Base-by-base conservation (phyloP, 106 monocot genomes). In the Posidonia australis region DNA sequence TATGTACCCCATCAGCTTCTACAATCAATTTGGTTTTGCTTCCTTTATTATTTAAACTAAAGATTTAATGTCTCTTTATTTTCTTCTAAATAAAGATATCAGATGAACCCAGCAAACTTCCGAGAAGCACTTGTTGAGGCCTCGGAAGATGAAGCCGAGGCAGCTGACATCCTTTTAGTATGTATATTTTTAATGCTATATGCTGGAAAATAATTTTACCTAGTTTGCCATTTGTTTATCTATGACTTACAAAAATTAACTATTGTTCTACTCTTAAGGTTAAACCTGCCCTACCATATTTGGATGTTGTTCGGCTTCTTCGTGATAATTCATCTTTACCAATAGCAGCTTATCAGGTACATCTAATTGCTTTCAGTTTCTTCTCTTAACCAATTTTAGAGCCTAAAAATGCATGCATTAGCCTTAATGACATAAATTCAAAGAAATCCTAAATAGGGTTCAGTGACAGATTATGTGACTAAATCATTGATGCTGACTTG, bases 51-150 rank as follows among this genome's bases (percentile, higher is more conserved):
- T 21, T 58, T 44, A 43, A 16, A 16, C 43, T 17, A 46, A 63
- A 46, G 3, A 46, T 45, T 5, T 63, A 16, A 25, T 43, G 12
- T 4, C 43, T 11, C 57, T 44, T 51, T 21, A 11, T 24, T 29
- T 51, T 44, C 13, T n/a, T 53, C 49, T 36, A 28, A 19, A 13
- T 67, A 66, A 67, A 98, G 96, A 52, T 98, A 98, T 53, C 96
- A 98, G 82, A 98, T 98, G 96, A 83, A 98, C 70, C 90, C 96
- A 69, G 96, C 90, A 46, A 98, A 98, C 68, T 98, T 82, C 65
- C 62, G 87, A 73, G 96, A 98, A 76, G 90, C 96, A 31, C 82
- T 98, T 58, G 66, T 98, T 64, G 96, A 98, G 77, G 60, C 77
- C 22, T 73, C 72, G 41, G 80, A 78, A 54, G 96, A 98, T 77